phyloP scores from a whole-genome alignment of 1,139 yeast species.

The Yamadazyma atmosphaerica region DNA sequence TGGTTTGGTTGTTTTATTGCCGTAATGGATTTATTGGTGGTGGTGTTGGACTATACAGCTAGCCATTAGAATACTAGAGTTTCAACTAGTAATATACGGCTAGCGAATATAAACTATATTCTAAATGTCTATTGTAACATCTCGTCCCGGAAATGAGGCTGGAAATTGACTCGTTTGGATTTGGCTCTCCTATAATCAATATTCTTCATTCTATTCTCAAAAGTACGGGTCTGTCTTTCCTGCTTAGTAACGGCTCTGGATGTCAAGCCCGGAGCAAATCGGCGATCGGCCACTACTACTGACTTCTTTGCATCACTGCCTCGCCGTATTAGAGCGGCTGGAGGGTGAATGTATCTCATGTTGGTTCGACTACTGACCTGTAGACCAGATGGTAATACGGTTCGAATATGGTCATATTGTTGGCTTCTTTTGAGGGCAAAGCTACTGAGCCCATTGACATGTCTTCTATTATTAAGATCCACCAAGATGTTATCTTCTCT shows the following conservation, averaged over 20 bases:
- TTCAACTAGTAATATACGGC: too few species aligned
- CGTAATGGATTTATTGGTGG: too few species aligned
- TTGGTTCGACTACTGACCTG: conserved; percentile 50
- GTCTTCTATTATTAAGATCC: neutral
- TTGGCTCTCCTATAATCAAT: conserved; percentile 26
- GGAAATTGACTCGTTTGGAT: conserved; percentile 31
- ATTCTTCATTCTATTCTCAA: conserved; percentile 27
- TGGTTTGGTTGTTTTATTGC: too few species aligned
- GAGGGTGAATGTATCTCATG: conserved; percentile 42
- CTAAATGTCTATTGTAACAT: conserved; percentile 19
- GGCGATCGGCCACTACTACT: conserved; percentile 40
- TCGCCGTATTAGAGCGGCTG: conserved; percentile 15
- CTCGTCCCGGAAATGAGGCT: conserved; percentile 41
- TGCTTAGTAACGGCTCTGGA: conserved; percentile 30
- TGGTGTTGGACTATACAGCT: too few species aligned
- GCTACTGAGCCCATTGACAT: neutral
- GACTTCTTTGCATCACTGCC: conserved; percentile 30
- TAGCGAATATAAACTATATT: too few species aligned
- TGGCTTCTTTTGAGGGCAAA: too few species aligned
- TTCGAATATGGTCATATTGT: conserved; percentile 33
- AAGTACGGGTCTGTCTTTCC: conserved; percentile 30
- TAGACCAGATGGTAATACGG: conserved; percentile 47
- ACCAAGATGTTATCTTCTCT: conserved; percentile 6
- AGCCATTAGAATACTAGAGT: too few species aligned
- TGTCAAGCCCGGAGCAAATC: conserved; percentile 43